Conservation (phyloP, 2,329 filamentous ascomycete species). For the Penicillium capsulatum region DNA sequence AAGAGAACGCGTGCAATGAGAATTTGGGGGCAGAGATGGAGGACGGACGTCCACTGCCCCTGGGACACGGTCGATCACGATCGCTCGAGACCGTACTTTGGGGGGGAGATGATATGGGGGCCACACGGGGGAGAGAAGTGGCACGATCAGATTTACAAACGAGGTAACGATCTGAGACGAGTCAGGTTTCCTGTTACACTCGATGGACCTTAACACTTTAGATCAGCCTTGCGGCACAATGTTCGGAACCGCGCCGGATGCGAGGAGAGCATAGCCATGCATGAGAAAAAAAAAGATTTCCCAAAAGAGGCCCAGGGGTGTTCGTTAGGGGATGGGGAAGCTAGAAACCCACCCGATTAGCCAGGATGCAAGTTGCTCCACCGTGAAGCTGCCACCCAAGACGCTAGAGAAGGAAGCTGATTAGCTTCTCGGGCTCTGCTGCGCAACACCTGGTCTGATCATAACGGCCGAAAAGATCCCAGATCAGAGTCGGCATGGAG, state of each 20-base stretch:
- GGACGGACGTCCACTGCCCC: slow-evolving; percentile 16
- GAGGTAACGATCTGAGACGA: slow-evolving; percentile 19
- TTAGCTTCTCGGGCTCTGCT: background rate
- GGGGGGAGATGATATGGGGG: slow-evolving; percentile 1
- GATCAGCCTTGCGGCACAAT: slow-evolving; percentile 21
- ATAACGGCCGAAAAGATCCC: no score
- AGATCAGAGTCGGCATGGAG: no score
- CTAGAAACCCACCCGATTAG: slow-evolving; percentile 31
- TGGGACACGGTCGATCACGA: slow-evolving; percentile 16
- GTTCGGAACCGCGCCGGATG: slow-evolving; percentile 17
- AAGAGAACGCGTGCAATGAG: no score
- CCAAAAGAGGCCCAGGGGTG: slow-evolving; percentile 24
- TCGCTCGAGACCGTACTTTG: slow-evolving; percentile 11
- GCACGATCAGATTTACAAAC: slow-evolving; percentile 15
- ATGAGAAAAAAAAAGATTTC: slow-evolving; percentile 9
- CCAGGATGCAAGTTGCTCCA: slow-evolving; percentile 27
- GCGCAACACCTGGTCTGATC: background rate
- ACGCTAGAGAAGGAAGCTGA: slow-evolving; percentile 16
- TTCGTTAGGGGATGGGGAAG: slow-evolving; percentile 35
- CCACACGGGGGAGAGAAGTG: slow-evolving; percentile 2
- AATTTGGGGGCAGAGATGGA: slow-evolving; percentile 1
- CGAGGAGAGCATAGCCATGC: slow-evolving; percentile 10
- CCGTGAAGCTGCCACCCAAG: slow-evolving; percentile 28
- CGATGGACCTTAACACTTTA: slow-evolving; percentile 9
- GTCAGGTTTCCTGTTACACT: background rate